Conservation (phyloP, 495 filamentous ascomycete species). For the Aspergillus taichungensis region DNA sequence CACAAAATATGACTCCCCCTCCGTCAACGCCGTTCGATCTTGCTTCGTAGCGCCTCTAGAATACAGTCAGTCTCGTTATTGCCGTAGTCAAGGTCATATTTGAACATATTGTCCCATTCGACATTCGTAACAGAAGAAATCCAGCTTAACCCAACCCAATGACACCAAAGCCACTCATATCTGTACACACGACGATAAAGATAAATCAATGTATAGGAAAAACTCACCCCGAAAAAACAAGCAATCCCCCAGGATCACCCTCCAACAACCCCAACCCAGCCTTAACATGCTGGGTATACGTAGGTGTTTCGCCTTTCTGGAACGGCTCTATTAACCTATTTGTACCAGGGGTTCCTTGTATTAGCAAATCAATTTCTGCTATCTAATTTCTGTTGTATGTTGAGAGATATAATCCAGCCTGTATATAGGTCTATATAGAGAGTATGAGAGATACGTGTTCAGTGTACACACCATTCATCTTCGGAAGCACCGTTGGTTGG, state of each 20-base stretch:
- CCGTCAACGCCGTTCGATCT: constrained; percentile 42
- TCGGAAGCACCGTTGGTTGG: constrained; percentile 48
- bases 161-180: too few species aligned
- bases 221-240: constrained; percentile 63
- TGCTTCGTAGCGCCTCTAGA: constrained; percentile 53
- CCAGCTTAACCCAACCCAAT: too few species aligned
- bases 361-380: not conserved
- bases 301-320: constrained; percentile 62
- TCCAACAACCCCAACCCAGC: constrained; percentile 46
- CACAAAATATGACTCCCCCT: constrained; percentile 59
- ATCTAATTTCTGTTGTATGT: not conserved
- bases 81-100: too few species aligned
- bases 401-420: not conserved
- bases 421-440: not conserved
- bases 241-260: constrained; percentile 30
- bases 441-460: not conserved
- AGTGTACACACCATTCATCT: constrained; percentile 51
- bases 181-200: not conserved
- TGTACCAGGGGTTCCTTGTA: not conserved
- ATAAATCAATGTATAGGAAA: not conserved
- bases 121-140: too few species aligned
- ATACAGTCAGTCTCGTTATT: constrained; percentile 2
- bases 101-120: too few species aligned
- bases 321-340: constrained; percentile 53
- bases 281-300: constrained; percentile 63